phyloP scores from a whole-genome alignment of 371 early-diverging fungal genomes.

The Mucor velutinosus region DNA sequence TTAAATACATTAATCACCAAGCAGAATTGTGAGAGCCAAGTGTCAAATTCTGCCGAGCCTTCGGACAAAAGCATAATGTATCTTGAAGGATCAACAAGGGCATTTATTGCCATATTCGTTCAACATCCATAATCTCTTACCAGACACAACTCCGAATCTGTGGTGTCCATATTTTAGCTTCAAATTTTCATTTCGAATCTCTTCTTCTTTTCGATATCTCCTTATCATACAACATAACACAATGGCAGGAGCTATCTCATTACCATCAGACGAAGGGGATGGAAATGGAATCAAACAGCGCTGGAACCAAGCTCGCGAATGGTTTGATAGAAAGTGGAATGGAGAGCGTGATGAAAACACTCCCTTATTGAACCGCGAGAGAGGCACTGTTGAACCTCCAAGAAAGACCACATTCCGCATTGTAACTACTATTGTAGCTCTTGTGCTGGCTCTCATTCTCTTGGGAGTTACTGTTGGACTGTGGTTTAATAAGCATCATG shows the following conservation, averaged over 20 bases:
- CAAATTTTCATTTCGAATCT: background rate
- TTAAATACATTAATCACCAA: background rate
- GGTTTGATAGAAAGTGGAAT: conserved; percentile 55
- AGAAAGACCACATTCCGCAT: conserved; percentile 19
- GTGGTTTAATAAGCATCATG: conserved; percentile 29
- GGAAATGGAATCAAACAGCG: background rate
- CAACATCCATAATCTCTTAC: background rate
- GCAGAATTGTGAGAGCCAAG: background rate
- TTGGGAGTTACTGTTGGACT: conserved; percentile 55
- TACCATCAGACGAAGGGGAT: conserved; percentile 8
- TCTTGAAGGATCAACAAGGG: background rate
- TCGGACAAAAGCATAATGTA: background rate
- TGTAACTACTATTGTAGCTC: conserved; percentile 14
- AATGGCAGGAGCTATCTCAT: conserved; percentile 11
- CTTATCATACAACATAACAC: background rate
- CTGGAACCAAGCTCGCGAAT: conserved; percentile 25
- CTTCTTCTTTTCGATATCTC: background rate
- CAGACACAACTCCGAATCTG: background rate
- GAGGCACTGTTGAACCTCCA: conserved; percentile 37
- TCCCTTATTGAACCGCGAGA: conserved; percentile 33
- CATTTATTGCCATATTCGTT: background rate
- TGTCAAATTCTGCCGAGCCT: background rate
- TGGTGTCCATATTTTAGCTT: background rate
- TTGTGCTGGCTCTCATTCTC: conserved; percentile 23
- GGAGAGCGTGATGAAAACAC: conserved; percentile 50